phyloP scores from a whole-genome alignment of 2,329 filamentous ascomycete genomes.

The Byssothecium circinans region DNA sequence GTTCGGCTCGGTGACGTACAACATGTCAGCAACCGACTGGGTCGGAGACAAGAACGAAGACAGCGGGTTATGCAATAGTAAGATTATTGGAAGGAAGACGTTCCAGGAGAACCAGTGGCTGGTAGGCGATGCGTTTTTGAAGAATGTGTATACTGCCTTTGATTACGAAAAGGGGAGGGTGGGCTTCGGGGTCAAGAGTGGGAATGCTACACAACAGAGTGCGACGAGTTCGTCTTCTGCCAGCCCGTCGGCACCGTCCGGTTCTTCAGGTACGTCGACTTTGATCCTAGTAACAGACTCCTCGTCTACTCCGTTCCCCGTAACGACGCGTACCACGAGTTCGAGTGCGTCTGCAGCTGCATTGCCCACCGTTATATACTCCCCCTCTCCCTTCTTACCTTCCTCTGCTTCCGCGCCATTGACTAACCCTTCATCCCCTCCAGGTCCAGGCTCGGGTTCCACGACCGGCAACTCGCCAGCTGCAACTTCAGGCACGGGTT shows the following conservation, averaged over 20 bases:
- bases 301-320: background rate
- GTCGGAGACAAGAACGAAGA: slow-evolving; percentile 51
- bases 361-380: background rate
- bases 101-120: slow-evolving; percentile 69
- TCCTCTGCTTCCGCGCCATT: background rate
- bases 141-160: slow-evolving; percentile 87
- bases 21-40: slow-evolving; percentile 72
- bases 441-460: background rate
- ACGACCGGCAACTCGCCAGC: background rate
- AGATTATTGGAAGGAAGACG: slow-evolving; percentile 72
- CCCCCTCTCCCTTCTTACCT: no score
- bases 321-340: background rate
- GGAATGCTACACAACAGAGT: background rate
- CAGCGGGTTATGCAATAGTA: slow-evolving; percentile 59
- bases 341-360: no score
- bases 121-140: slow-evolving; percentile 82
- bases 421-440: background rate
- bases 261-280: background rate
- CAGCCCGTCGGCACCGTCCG: slow-evolving; percentile 6
- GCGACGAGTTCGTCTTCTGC: slow-evolving; percentile 3
- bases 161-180: slow-evolving; percentile 70
- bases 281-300: background rate
- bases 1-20: slow-evolving; percentile 69
- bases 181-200: slow-evolving; percentile 49
- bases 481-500: background rate